phyloP scores from a whole-genome alignment of 345 rosid genomes.

The Ceriops tagal region DNA sequence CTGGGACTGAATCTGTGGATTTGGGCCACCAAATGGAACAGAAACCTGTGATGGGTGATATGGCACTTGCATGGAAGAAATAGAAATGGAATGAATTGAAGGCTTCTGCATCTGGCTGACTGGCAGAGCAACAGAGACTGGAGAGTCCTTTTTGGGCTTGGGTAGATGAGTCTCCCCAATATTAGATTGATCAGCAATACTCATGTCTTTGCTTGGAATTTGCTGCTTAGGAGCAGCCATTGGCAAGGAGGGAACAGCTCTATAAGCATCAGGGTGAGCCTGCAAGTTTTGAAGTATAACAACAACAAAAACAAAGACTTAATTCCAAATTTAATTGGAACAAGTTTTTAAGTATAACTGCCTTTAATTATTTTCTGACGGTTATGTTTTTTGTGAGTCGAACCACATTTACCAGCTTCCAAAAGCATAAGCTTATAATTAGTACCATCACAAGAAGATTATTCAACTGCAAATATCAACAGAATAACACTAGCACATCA shows the following conservation, averaged over 20 bases:
- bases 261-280: constrained; percentile 61
- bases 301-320: background rate
- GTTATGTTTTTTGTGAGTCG: no score
- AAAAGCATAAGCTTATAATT: no score
- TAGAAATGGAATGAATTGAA: constrained; percentile 44
- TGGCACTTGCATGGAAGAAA: constrained; percentile 64
- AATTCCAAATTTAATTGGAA: background rate
- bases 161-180: constrained; percentile 43
- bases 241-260: constrained; percentile 50
- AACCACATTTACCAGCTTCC: no score
- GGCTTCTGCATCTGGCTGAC: constrained; percentile 57
- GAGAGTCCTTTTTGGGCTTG: constrained; percentile 55
- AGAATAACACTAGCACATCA: background rate
- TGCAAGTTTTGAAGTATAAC: constrained; percentile 35
- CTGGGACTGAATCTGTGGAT: constrained; percentile 73
- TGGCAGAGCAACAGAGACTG: constrained; percentile 41
- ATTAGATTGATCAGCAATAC: constrained; percentile 39
- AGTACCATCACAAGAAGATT: no score
- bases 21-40: constrained; percentile 66
- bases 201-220: constrained; percentile 43
- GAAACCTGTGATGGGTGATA: constrained; percentile 69
- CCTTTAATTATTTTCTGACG: background rate
- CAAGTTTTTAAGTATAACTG: background rate
- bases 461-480: background rate
- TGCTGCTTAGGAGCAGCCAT: constrained; percentile 54